Conservation (phyloP, 1,284 basidiomycete genomes). For the Fistulina hepatica region DNA sequence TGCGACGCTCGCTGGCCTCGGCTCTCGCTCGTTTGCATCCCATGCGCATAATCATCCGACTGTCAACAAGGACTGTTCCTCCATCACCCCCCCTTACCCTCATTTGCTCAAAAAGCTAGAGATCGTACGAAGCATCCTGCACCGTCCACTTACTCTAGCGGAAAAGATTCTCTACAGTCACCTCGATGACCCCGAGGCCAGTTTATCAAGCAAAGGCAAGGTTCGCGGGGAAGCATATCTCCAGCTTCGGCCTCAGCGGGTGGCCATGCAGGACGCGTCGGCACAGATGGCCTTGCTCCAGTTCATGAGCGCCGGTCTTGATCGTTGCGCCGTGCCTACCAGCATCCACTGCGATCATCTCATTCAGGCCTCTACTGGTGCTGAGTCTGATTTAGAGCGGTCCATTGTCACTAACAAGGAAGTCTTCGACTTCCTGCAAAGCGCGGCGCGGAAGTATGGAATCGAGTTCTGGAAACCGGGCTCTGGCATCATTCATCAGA, state of each 20-base stretch:
- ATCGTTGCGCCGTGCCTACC: conserved; percentile 74
- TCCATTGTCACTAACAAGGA: conserved; percentile 89
- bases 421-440: conserved; percentile 96
- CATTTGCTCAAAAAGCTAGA: conserved; percentile 68
- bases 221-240: conserved; percentile 86
- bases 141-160: conserved; percentile 77
- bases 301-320: conserved; percentile 96
- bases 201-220: conserved; percentile 44
- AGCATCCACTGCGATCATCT: conserved; percentile 97
- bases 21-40: too few species aligned
- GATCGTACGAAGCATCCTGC: conserved; percentile 61
- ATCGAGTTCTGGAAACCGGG: conserved; percentile 96
- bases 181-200: conserved; percentile 63
- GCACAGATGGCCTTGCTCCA: conserved; percentile 96
- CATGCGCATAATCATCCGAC: too few species aligned
- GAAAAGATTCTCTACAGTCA: conserved; percentile 99
- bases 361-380: conserved; percentile 83
- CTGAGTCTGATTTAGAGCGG: conserved; percentile 72
- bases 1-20: too few species aligned
- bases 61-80: conserved; percentile 62
- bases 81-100: conserved; percentile 85
- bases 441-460: conserved; percentile 90
- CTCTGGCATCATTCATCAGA: conserved; percentile 95
- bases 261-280: conserved; percentile 99
- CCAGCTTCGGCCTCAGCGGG: conserved; percentile 84